Conservation (phyloP, 108 stramenopile species). For the Pelagomonas calceolata region DNA sequence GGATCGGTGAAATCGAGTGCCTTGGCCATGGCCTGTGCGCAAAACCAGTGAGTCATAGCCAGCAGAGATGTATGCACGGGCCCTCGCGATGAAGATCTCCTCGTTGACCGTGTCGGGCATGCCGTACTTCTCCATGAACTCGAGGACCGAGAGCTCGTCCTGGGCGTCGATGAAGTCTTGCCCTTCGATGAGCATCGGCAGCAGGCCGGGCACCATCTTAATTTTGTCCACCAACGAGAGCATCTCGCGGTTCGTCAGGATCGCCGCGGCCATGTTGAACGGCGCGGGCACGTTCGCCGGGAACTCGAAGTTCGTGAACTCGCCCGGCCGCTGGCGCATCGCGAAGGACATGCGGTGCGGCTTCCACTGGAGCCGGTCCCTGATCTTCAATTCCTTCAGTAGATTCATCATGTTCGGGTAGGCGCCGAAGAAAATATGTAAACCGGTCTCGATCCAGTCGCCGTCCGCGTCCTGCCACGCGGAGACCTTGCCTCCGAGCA, state of each 20-base stretch:
- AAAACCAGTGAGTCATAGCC: background rate
- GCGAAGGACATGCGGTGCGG: constrained; percentile 64
- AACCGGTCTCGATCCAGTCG: constrained; percentile 84
- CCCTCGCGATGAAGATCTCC: constrained; percentile 44
- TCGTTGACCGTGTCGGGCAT: constrained; percentile 59
- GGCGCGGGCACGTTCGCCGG: constrained; percentile 51
- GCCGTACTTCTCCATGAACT: constrained; percentile 59
- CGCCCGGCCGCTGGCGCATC: constrained; percentile 48
- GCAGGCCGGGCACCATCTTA: constrained; percentile 47
- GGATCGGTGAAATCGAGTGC: constrained; percentile 64
- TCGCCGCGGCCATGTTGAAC: constrained; percentile 57
- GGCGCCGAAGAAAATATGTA: constrained; percentile 93
- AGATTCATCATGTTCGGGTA: constrained; percentile 94
- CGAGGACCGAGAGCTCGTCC: constrained; percentile 46
- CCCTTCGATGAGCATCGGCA: constrained; percentile 54
- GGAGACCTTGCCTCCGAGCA: constrained; percentile 79
- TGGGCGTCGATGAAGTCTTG: constrained; percentile 58
- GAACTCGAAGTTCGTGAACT: constrained; percentile 62
- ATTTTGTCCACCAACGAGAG: constrained; percentile 58
- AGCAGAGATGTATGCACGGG: constrained; percentile 25
- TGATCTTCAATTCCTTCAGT: constrained; percentile 63
- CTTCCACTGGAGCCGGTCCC: constrained; percentile 62
- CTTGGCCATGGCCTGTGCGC: constrained; percentile 31
- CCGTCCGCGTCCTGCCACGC: constrained; percentile 85
- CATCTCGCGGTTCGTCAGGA: constrained; percentile 58